Evolutionary conservation across 495 filamentous ascomycete species (phyloP).

Genomic region (Trichocladium antarcticum): DNA sequence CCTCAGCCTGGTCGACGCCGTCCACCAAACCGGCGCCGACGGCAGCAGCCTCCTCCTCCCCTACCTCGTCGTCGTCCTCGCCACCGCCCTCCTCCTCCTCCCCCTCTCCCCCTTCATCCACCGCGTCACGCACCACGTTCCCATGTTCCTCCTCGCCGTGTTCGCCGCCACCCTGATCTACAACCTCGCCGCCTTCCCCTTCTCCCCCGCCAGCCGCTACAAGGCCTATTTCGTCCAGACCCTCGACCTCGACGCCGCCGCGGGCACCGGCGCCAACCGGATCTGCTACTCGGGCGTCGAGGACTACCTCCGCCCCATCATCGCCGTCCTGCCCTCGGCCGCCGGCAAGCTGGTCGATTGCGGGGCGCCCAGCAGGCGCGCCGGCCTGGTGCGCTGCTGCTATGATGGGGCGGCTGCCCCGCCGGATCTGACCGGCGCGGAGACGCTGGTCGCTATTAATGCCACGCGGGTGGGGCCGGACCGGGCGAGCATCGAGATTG

Average conservation of each 20-base stretch:
- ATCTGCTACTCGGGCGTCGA: conserved; percentile 63
- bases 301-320: conserved; percentile 56
- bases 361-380: conserved; percentile 15
- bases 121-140: conserved; percentile 72
- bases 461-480: conserved; percentile 13
- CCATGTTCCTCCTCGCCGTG: conserved; percentile 60
- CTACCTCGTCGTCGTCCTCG: conserved; percentile 56
- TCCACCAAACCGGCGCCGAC: conserved; percentile 72
- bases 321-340: conserved; percentile 59
- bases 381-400: conserved; percentile 51
- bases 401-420: conserved; percentile 45
- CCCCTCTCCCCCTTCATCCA: conserved; percentile 79
- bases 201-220: conserved; percentile 63
- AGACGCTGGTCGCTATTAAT: conserved; percentile 18
- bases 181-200: conserved; percentile 81
- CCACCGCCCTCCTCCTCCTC: conserved; percentile 62
- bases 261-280: conserved; percentile 53
- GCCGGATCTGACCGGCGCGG: conserved; percentile 29
- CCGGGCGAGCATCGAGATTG: conserved; percentile 21
- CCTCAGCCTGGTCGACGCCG: conserved; percentile 58
- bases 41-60: conserved; percentile 54
- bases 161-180: conserved; percentile 72
- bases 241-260: conserved; percentile 63
- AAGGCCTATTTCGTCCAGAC: conserved; percentile 82
- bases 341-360: conserved; percentile 48